phyloP scores from a whole-genome alignment of 108 stramenopile species.

The Cyclotella distinguenda region DNA sequence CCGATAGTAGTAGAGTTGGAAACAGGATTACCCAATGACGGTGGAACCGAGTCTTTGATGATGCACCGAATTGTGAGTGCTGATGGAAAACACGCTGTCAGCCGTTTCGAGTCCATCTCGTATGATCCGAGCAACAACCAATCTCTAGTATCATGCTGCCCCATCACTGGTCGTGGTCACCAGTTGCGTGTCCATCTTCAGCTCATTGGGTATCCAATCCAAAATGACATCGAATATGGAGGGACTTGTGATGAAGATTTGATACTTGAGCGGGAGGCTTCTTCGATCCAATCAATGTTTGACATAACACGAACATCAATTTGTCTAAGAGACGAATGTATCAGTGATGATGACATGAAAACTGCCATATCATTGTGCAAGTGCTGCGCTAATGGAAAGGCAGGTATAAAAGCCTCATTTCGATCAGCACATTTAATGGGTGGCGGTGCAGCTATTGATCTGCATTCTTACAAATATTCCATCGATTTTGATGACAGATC shows the following conservation, averaged over 20 bases:
- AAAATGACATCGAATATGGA: constrained; percentile 83
- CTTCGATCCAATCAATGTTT: constrained; percentile 13
- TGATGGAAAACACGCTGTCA: constrained; percentile 66
- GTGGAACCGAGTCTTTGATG: constrained; percentile 34
- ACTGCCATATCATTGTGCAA: constrained; percentile 44
- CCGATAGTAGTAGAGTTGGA: constrained; percentile 59
- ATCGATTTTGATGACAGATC: constrained; percentile 6
- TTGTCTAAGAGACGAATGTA: constrained; percentile 30
- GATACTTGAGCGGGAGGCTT: neutral
- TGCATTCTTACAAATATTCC: constrained; percentile 70
- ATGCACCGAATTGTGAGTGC: constrained; percentile 55
- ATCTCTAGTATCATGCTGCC: constrained; percentile 68
- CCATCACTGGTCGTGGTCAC: constrained; percentile 89
- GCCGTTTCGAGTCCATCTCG: constrained; percentile 60
- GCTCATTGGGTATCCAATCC: constrained; percentile 76
- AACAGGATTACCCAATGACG: neutral
- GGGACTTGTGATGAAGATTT: constrained; percentile 21
- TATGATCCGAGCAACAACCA: constrained; percentile 54
- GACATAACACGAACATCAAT: neutral
- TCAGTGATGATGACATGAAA: constrained; percentile 34
- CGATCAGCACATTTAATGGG: constrained; percentile 67
- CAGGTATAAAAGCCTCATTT: constrained; percentile 50
- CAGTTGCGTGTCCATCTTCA: constrained; percentile 90
- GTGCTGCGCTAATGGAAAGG: constrained; percentile 42
- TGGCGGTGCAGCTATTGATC: constrained; percentile 65